Base-by-base conservation (phyloP, 768 basidiomycete genomes). In the Sporobolomyces roseus region DNA sequence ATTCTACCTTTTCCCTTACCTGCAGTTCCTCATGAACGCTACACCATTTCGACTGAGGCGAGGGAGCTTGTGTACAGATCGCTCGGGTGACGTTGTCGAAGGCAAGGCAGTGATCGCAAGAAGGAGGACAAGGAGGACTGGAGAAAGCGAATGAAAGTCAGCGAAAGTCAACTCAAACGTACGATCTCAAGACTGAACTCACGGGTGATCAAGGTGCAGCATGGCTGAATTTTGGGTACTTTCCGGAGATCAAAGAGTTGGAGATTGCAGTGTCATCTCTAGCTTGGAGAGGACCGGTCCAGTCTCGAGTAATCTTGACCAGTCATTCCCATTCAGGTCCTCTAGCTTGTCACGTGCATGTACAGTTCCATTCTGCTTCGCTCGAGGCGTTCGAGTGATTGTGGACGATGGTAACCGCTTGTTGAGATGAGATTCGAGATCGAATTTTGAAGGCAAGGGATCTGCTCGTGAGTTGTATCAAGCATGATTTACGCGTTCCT, bases 41-140 rank as follows among this genome's bases (percentile, higher is more conserved):
- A 54, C 71, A 73, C 71, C 71, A 73, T 36, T 73, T 73, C 32
- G 61, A 63, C 7, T 27, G 23, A 1, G 49, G 46, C 4, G 66
- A 51, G 0, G 67, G 64, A 4, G 27, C 7, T 0, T n/a, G 55
- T 14, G 50, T 23, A 58, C 71, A 73, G 3, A 52, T 27, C 8
- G 50, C 38, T 5, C 62, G 41, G 0, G 71, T 61, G n/a, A 55
- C 16, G 10, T 62, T 61, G 50, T 73, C 71, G 58, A 60, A 73
- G 0, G 71, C 71, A 35, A 73, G 67, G 56, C 71, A 73, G 41
- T 73, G 71, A 2, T 23, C 36, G 61, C 71, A 73, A 0, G 61
- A 59, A 0, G 64, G 67, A 10, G 71, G 71, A 46, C 71, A 73
- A 12, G 61, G 55, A 4, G 71, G 67, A 0, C 68, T 69, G 23